Evolutionary conservation across 1,284 basidiomycete species (phyloP).

Genomic region (Puccinia horiana): DNA sequence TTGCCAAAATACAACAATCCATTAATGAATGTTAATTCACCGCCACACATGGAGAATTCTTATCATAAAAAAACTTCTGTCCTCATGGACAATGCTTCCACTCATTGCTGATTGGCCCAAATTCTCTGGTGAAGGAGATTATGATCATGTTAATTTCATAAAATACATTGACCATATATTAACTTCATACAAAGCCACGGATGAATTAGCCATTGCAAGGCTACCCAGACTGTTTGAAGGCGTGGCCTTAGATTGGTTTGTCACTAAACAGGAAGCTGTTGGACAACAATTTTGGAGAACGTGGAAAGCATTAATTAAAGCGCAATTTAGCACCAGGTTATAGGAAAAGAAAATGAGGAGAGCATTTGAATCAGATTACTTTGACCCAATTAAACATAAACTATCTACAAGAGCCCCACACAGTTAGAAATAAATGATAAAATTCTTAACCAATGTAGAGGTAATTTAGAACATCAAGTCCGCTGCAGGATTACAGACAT

Average conservation of each 20-base stretch:
- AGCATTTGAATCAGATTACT: neutral
- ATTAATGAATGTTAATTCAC: too few relatives aligned
- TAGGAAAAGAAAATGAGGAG: neutral
- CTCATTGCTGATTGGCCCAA: neutral
- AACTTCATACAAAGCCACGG: neutral
- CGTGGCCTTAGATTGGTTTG: neutral
- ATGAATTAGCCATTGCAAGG: neutral
- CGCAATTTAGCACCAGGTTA: neutral
- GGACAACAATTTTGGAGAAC: neutral
- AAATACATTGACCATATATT: neutral
- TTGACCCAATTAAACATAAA: slow-evolving; percentile 15
- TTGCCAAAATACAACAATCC: too few relatives aligned
- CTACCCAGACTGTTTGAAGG: neutral
- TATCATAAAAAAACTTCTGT: too few relatives aligned
- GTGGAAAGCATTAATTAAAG: neutral
- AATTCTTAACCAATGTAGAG: neutral
- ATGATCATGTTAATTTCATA: neutral
- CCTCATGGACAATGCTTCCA: too few relatives aligned
- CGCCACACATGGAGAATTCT: too few relatives aligned
- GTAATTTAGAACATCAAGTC: neutral
- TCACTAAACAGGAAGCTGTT: neutral
- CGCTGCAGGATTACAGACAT: neutral
- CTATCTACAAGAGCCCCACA: neutral
- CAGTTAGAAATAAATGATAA: neutral
- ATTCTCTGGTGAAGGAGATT: neutral